These are phyloP conservation scores for Marvania coccoides DNA, from an alignment of 139 green algal genomes.

Conservation along the genomic window DNA sequence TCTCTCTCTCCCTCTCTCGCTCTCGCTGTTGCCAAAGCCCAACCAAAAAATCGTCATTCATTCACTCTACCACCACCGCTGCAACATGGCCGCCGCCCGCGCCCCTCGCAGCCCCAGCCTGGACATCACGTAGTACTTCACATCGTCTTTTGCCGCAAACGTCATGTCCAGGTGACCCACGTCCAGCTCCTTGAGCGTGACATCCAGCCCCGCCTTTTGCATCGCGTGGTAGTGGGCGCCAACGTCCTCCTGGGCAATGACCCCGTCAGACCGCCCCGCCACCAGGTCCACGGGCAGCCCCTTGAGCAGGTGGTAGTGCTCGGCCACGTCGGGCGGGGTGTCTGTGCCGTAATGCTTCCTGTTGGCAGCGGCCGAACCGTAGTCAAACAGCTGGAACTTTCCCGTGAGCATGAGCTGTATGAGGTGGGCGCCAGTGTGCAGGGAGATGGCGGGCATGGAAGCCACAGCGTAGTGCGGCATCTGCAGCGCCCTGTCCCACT, in stretches of 20 bases:
- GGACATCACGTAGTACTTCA: slow-evolving; percentile 41
- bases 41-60: too few relatives aligned
- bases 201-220: slow-evolving; percentile 42
- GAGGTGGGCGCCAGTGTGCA: slow-evolving; percentile 46
- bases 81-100: too few relatives aligned
- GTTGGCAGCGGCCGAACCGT: slow-evolving; percentile 55
- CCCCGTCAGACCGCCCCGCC: slow-evolving; percentile 61
- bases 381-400: slow-evolving; percentile 79
- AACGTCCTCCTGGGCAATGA: slow-evolving; percentile 62
- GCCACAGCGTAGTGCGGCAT: slow-evolving; percentile 81
- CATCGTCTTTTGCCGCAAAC: slow-evolving; percentile 59
- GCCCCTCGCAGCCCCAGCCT: slow-evolving; percentile 16
- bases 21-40: too few relatives aligned
- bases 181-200: slow-evolving; percentile 77
- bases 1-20: too few relatives aligned
- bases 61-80: too few relatives aligned
- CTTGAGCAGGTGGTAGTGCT: slow-evolving; percentile 59
- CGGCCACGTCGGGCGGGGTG: slow-evolving; percentile 54
- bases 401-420: slow-evolving; percentile 28
- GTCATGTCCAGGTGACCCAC: slow-evolving; percentile 92
- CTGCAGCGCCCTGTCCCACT: slow-evolving; percentile 77
- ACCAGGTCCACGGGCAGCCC: slow-evolving; percentile 78
- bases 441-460: slow-evolving; percentile 77
- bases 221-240: slow-evolving; percentile 53
- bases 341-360: slow-evolving; percentile 48